These are phyloP conservation scores for Candida easanensis DNA, from an alignment of 805 yeast species.

Conservation along the genomic window DNA sequence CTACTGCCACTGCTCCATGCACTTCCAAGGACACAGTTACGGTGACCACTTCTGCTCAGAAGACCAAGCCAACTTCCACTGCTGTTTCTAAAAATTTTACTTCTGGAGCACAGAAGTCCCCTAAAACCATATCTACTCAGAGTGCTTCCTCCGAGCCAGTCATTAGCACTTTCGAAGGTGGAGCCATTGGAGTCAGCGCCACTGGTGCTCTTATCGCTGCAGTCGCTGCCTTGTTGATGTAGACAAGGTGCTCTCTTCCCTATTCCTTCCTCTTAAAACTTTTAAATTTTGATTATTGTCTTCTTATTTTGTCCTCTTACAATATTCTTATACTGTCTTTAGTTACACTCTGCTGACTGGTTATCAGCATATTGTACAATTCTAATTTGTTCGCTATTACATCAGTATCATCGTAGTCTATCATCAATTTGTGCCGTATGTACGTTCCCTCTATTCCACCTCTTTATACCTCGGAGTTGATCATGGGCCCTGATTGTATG, in stretches of 20 bases:
- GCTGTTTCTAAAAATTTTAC: neutral
- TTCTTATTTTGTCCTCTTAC: too few species aligned
- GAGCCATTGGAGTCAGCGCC: slow-evolving; percentile 6
- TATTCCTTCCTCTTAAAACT: too few species aligned
- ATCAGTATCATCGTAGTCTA: neutral
- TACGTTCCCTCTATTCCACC: neutral
- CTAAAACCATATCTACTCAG: neutral
- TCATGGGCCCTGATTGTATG: too few species aligned
- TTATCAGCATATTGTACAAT: too few species aligned
- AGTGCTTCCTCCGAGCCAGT: slow-evolving; percentile 3
- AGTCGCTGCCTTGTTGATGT: slow-evolving; percentile 7
- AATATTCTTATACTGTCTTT: too few species aligned
- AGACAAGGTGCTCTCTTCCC: too few species aligned
- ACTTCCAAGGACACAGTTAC: neutral
- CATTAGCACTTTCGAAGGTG: slow-evolving; percentile 10
- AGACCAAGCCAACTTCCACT: neutral
- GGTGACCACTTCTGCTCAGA: neutral
- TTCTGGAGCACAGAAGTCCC: neutral
- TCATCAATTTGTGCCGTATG: neutral
- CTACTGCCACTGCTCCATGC: neutral
- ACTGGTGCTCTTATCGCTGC: slow-evolving; percentile 10
- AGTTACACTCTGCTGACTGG: too few species aligned
- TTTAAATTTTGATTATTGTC: too few species aligned
- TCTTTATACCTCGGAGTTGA: neutral
- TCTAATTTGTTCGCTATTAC: too few species aligned